Percentiles rank a stretch among this genome's conserved stretches.
Evolutionary conservation across 306 rosid species (phyloP).

Genomic region (Delonix regia): DNA sequence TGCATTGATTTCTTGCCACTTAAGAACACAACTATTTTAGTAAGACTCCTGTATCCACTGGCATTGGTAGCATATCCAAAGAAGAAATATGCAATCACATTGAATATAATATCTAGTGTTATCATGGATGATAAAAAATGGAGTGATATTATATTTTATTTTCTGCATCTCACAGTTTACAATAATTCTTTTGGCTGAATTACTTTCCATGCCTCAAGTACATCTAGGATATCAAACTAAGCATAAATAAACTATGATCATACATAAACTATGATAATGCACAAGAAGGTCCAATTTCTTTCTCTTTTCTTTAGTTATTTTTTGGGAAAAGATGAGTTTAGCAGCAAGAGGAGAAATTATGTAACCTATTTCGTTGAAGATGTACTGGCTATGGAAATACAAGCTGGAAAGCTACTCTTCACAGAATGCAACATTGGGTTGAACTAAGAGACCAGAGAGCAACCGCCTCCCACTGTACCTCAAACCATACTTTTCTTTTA

Average conservation of each 20-base stretch:
- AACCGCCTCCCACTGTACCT: conserved; percentile 33
- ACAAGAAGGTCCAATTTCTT: conserved; percentile 21
- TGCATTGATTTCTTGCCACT: neutral
- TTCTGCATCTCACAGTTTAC: conserved; percentile 38
- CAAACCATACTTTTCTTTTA: neutral
- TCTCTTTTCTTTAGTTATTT: neutral
- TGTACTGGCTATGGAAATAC: conserved; percentile 29
- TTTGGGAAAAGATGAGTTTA: neutral
- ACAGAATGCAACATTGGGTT: conserved; percentile 31
- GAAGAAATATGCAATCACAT: conserved; percentile 7
- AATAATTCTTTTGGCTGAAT: conserved; percentile 36
- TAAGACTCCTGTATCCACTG: neutral
- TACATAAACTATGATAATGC: conserved; percentile 31
- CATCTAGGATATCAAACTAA: conserved; percentile 13
- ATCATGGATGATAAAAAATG: conserved; percentile 1
- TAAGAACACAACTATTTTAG: neutral
- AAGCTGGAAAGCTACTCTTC: conserved; percentile 35
- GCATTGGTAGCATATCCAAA: neutral
- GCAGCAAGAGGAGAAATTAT: conserved; percentile 36
- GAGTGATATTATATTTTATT: conserved; percentile 12
- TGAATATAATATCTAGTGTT: neutral
- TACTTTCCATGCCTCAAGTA: conserved; percentile 29
- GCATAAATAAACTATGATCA: conserved; percentile 29
- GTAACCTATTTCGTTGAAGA: conserved; percentile 35
- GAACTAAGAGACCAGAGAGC: neutral